Evolutionary conservation across 1,139 yeast species (phyloP), one percentile per base, ranked within the genome.

Genomic region (Yamadazyma epiphylla): DNA sequence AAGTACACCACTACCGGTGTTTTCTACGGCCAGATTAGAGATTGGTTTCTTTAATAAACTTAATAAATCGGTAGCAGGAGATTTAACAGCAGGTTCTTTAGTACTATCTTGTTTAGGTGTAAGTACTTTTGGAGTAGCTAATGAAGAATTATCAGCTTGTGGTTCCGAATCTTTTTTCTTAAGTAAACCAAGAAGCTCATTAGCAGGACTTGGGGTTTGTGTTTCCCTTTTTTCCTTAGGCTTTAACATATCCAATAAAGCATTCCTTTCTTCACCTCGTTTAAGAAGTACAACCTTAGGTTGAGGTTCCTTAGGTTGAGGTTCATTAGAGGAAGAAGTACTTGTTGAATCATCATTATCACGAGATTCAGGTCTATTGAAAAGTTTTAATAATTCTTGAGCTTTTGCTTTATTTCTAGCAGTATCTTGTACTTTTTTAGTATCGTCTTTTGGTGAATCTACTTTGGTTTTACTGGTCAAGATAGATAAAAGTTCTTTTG

Each of bases 401-500:
- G 76, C 70, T 35, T 63, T 64, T 0, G 60, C 52, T 28, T 59
- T 48, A 28, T 60, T 60, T 27, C 42, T 58, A 15, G 49, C 54
- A 11, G 53, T 56, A 2, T 42, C 46, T 7, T 39, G 27, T 20
- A 30, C 32, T 25, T 15, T 29, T 14, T 13, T 27, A 6, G 25
- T 21, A 9, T 32, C 28, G 35, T 42, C 28, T 28, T 41, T 12
- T 13, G 26, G 28, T 13, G 31, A 35, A 9, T 41, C 45, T 15
- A 24, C 27, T 30, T 36, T 47, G 3, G 40, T 51, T 32, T 52
- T 55, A 20, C 57, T 53, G 22, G 65, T 74, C 41, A 77, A 57
- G 15, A 77, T 61, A 5, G 77, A 70, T 36, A 77, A 58, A 13
- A 77, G 48, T 35, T 76, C 80, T 39, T 66, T 72, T 7, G 80